These are phyloP conservation scores for Pythium coloratum DNA, from an alignment of 352 stramenopile species.

Conservation along the genomic window DNA sequence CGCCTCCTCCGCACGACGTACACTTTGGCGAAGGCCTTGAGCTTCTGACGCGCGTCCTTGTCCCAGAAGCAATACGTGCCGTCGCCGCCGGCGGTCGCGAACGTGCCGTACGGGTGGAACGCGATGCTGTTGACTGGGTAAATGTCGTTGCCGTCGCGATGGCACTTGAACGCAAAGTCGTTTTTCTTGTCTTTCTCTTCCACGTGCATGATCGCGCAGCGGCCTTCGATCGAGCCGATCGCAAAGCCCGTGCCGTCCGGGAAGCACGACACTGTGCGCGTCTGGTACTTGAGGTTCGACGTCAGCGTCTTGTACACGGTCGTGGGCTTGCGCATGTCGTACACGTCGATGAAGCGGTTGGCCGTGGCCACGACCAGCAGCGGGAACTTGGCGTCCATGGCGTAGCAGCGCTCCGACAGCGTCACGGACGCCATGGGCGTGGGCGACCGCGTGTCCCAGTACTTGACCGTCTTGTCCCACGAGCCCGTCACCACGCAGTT, in stretches of 20 bases:
- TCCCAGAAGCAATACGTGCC: conserved; percentile 98
- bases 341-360: conserved; percentile 89
- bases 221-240: conserved; percentile 90
- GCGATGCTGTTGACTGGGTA: conserved; percentile 88
- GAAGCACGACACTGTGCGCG: conserved; percentile 87
- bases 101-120: conserved; percentile 94
- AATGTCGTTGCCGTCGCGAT: conserved; percentile 86
- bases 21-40: conserved; percentile 91
- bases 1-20: conserved; percentile 24
- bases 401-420: conserved; percentile 93
- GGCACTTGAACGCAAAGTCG: conserved; percentile 93
- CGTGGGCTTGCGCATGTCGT: conserved; percentile 79
- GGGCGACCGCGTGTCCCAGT: conserved; percentile 94
- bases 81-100: conserved; percentile 94
- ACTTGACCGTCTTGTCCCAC: conserved; percentile 96
- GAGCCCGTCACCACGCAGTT: conserved; percentile 93
- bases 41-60: conserved; percentile 96
- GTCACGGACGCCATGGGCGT: conserved; percentile 88
- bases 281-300: conserved; percentile 89
- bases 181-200: conserved; percentile 81
- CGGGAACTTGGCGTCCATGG: conserved; percentile 92
- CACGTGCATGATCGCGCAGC: conserved; percentile 89
- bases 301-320: conserved; percentile 87
- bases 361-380: conserved; percentile 94
- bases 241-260: conserved; percentile 88